Evolutionary conservation across 176 grass and related monocot genomes (phyloP), one percentile per base, ranked within the genome.

Genomic region (Tillandsia fasciculata): DNA sequence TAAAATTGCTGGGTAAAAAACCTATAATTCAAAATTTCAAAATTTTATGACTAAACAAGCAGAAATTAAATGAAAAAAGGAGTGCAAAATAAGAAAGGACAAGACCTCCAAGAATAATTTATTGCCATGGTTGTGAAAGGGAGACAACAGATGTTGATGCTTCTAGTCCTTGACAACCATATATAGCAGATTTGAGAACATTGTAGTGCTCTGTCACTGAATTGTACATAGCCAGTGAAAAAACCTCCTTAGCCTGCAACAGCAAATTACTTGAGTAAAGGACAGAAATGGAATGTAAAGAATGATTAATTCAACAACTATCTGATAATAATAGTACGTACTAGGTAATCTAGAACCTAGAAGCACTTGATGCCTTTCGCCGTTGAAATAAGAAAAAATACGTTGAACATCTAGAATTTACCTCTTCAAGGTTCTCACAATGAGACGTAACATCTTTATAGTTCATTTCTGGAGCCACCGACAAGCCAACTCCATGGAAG

Each of bases 401-500:
- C 33, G 65, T 9, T 71, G 15, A 72, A 58, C 33, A 67, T 52
- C 59, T 12, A 66, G 17, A 82, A 71, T 66, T 54, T 52, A 99
- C 89, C 89, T 93, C 79, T 51, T 99, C 87, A 84, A 48, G 50
- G 63, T 84, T 82, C 65, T 83, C 65, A 68, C 74, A 76, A 58
- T 79, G 54, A 75, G 75, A 64, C 26, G 87, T 75, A 80, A 84
- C 68, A 59, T 90, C 75, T 48, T 72, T 54, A 27, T 85, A 99
- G 10, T 90, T 90, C 65, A 93, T 53, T 83, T 99, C 87, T 81
- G 85, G 86, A 63, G 82, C 78, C 64, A 68, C 79, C 13, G 94
- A 99, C 65, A 99, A 33, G 50, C 94, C 94, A 83, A 90, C 83
- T 77, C 94, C 94, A 53, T 90, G 81, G 73, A 93, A 99, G 57